These are phyloP conservation scores for Hypoxylon fuscum DNA, from an alignment of 495 filamentous ascomycete genomes.

Conservation along the genomic window DNA sequence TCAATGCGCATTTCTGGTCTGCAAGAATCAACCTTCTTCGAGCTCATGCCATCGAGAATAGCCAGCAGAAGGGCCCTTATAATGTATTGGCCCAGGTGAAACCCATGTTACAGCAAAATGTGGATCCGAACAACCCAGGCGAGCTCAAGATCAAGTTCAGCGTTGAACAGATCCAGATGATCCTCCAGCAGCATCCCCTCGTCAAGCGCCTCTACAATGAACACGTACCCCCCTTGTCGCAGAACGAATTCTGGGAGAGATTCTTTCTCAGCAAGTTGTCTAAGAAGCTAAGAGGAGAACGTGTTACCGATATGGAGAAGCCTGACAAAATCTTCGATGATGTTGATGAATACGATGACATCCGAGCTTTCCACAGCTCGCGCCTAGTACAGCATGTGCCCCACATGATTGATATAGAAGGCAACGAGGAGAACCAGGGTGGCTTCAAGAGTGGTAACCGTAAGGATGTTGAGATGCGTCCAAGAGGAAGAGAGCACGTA, in stretches of 20 bases:
- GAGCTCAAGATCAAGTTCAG: conserved; percentile 82
- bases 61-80: conserved; percentile 85
- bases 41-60: conserved; percentile 86
- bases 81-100: conserved; percentile 94
- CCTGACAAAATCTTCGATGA: conserved; percentile 81
- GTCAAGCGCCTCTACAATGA: conserved; percentile 93
- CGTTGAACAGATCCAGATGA: conserved; percentile 90
- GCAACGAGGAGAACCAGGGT: conserved; percentile 88
- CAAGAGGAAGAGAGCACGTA: conserved; percentile 54
- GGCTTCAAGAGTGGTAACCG: conserved; percentile 75
- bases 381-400: conserved; percentile 73
- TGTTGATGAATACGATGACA: conserved; percentile 77
- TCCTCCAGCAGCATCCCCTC: conserved; percentile 91
- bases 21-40: conserved; percentile 83
- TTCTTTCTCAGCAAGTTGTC: conserved; percentile 91
- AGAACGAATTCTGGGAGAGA: conserved; percentile 86
- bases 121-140: conserved; percentile 51
- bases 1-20: conserved; percentile 93
- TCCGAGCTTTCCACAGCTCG: conserved; percentile 57
- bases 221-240: conserved; percentile 82
- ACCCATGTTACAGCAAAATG: conserved; percentile 72
- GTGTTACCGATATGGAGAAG: conserved; percentile 75
- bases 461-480: conserved; percentile 88
- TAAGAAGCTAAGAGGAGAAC: conserved; percentile 91
- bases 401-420: conserved; percentile 88